These are phyloP conservation scores for Heterobasidion occidentale DNA, from an alignment of 1,284 basidiomycete genomes.

Conservation along the genomic window DNA sequence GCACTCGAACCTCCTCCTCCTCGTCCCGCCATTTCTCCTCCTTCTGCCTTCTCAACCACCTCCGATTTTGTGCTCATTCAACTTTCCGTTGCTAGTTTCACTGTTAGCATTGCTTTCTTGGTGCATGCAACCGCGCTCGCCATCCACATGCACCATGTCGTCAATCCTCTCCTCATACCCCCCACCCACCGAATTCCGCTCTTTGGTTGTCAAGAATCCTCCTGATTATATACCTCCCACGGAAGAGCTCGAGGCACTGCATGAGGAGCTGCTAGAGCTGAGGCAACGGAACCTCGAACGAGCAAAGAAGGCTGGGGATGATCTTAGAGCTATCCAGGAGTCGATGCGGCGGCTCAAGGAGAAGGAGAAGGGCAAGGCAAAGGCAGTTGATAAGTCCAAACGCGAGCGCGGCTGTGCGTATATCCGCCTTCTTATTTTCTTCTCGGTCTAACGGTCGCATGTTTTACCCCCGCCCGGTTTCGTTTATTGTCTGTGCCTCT, in stretches of 20 bases:
- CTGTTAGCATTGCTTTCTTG: background rate
- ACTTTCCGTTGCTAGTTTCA: background rate
- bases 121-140: background rate
- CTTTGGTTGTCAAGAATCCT: conserved; percentile 48
- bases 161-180: conserved; percentile 42
- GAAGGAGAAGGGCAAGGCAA: conserved; percentile 70
- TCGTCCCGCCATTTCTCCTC: background rate
- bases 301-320: conserved; percentile 60
- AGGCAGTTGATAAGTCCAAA: conserved; percentile 57
- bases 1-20: background rate
- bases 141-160: conserved; percentile 20
- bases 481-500: background rate
- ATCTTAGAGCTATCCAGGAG: conserved; percentile 60
- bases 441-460: background rate
- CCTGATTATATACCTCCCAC: conserved; percentile 60
- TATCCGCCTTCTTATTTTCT: conserved; percentile 11
- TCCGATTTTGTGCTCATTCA: background rate
- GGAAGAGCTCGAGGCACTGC: conserved; percentile 63
- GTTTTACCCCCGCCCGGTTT: background rate
- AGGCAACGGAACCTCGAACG: conserved; percentile 49
- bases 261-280: conserved; percentile 48
- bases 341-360: conserved; percentile 65
- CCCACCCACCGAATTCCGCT: conserved; percentile 37
- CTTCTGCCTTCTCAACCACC: background rate
- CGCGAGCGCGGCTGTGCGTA: conserved; percentile 66